Conservation (phyloP, 176 grass and related monocot species). For the Calamus simplicifolius region DNA sequence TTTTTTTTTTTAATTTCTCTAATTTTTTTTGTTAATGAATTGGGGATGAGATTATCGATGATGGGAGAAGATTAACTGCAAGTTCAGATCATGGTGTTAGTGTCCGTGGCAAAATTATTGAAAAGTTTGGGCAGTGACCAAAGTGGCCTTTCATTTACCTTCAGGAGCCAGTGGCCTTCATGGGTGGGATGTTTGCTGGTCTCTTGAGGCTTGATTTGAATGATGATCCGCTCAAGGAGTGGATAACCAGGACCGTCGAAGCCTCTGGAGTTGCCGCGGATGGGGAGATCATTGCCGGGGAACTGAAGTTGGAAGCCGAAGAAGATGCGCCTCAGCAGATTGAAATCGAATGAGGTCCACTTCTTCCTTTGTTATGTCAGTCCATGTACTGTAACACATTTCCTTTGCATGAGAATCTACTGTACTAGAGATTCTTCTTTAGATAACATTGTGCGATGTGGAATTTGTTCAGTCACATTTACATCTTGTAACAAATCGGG, state of each 20-base stretch:
- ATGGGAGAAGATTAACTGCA: neutral
- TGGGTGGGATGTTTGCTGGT: slow-evolving; percentile 91
- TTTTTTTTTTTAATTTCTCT: neutral
- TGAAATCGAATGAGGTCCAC: slow-evolving; percentile 68
- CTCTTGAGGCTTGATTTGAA: slow-evolving; percentile 90
- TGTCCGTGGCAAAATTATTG: neutral
- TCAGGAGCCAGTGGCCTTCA: slow-evolving; percentile 89
- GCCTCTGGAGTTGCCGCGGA: slow-evolving; percentile 69
- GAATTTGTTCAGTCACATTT: no score
- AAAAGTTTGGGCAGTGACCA: neutral
- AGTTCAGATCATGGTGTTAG: neutral
- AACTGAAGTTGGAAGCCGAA: slow-evolving; percentile 35
- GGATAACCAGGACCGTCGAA: slow-evolving; percentile 66
- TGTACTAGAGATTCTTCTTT: no score
- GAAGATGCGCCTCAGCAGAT: slow-evolving; percentile 68
- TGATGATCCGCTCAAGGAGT: slow-evolving; percentile 93
- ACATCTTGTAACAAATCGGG: no score
- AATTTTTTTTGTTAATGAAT: neutral
- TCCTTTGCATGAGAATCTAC: no score
- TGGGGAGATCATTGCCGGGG: slow-evolving; percentile 10
- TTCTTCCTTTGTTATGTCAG: neutral
- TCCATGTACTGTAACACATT: no score
- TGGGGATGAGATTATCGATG: neutral
- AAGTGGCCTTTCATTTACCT: neutral
- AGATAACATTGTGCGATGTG: no score